These are phyloP conservation scores for Periconia sp. DNA, from an alignment of 2,329 filamentous ascomycete genomes.

Conservation along the genomic window DNA sequence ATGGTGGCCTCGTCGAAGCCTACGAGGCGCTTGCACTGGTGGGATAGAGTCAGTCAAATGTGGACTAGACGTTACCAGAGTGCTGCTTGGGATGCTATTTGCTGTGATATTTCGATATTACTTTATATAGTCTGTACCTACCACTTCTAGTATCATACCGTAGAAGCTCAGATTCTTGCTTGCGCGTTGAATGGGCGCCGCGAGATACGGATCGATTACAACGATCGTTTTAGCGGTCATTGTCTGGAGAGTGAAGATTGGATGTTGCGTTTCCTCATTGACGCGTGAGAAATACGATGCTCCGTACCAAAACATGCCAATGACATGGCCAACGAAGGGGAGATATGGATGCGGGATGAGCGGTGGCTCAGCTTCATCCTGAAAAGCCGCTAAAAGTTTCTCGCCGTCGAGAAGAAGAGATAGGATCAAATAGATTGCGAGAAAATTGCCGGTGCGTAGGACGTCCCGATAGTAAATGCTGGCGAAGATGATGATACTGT, in stretches of 20 bases:
- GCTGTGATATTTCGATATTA: no score
- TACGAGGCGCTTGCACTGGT: conserved; percentile 37
- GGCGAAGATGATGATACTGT: conserved; percentile 1
- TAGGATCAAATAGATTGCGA: conserved; percentile 1
- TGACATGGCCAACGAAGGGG: conserved; percentile 49
- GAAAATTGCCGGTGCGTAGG: neutral
- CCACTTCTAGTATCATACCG: conserved; percentile 44
- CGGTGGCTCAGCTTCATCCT: conserved; percentile 41
- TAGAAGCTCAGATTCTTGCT: conserved; percentile 46
- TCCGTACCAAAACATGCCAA: conserved; percentile 42
- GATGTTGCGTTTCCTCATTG: conserved; percentile 29
- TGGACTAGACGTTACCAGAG: no score
- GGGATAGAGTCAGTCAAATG: no score
- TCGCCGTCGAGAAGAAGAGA: conserved; percentile 11
- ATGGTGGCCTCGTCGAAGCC: conserved; percentile 21
- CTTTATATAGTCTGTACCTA: no score
- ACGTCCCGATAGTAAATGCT: neutral
- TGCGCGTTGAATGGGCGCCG: conserved; percentile 42
- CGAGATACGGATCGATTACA: conserved; percentile 44
- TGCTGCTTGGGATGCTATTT: no score
- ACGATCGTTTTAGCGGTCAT: conserved; percentile 47
- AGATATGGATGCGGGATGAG: conserved; percentile 43
- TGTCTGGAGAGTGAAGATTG: conserved; percentile 48
- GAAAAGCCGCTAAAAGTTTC: conserved; percentile 9
- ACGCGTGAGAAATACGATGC: conserved; percentile 40